Percentiles rank a stretch among this genome's conserved stretches.
These are phyloP conservation scores for Lagerstroemia speciosa DNA, from an alignment of 345 rosid species.

Conservation along the genomic window DNA sequence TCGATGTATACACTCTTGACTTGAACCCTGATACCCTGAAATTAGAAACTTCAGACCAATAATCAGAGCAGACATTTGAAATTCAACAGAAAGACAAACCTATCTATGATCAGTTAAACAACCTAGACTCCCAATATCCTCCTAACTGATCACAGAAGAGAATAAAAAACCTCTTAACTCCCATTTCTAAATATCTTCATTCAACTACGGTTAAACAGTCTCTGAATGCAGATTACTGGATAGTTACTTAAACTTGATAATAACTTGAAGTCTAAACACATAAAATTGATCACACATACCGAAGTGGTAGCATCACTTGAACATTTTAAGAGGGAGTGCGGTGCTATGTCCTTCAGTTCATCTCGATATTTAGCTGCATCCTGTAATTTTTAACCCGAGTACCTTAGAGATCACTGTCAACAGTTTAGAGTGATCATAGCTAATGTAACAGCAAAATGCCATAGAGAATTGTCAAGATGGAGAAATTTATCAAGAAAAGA, in stretches of 20 bases:
- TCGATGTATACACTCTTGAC: slow-evolving; percentile 65
- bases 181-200: neutral
- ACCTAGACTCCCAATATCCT: no score
- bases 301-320: slow-evolving; percentile 64
- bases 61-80: neutral
- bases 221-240: neutral
- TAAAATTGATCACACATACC: slow-evolving; percentile 27
- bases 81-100: neutral
- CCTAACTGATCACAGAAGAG: no score
- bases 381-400: slow-evolving; percentile 20
- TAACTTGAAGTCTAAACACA: neutral
- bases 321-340: slow-evolving; percentile 51
- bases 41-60: slow-evolving; percentile 7
- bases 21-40: slow-evolving; percentile 65
- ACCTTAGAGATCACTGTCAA: neutral
- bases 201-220: neutral
- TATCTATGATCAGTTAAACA: neutral
- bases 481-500: no score
- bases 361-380: slow-evolving; percentile 52
- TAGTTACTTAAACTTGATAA: neutral
- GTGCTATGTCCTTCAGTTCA: slow-evolving; percentile 53
- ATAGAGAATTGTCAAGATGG: neutral
- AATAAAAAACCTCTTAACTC: neutral
- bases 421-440: neutral
- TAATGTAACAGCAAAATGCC: neutral